Conservation (phyloP, 495 filamentous ascomycete species). For the Cladorrhinum samala region DNA sequence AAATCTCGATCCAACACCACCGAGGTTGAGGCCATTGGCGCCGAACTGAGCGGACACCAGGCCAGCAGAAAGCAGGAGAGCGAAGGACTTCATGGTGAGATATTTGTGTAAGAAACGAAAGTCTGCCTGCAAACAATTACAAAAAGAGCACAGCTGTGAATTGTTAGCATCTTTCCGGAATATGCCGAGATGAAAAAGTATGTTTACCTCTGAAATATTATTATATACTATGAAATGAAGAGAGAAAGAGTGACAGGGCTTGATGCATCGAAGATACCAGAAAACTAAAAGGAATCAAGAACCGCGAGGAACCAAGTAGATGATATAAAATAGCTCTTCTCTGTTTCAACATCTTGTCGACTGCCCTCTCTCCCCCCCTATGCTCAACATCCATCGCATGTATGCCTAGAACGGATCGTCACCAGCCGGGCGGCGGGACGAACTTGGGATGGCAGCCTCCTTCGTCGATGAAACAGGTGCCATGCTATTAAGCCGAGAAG, state of each 20-base stretch:
- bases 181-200: too few relatives aligned
- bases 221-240: too few relatives aligned
- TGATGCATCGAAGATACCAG: neutral
- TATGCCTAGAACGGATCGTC: neutral
- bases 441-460: neutral
- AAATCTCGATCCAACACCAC: neutral
- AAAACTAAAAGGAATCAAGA: neutral
- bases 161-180: too few relatives aligned
- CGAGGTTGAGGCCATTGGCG: constrained; percentile 2
- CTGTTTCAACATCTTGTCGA: too few relatives aligned
- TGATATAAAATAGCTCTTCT: neutral
- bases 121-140: constrained; percentile 5
- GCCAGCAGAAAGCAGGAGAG: constrained; percentile 23
- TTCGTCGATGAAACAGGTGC: neutral
- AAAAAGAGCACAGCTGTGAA: neutral
- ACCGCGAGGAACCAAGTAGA: neutral
- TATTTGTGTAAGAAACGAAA: neutral
- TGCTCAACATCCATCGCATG: too few relatives aligned
- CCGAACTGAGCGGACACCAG: constrained; percentile 24
- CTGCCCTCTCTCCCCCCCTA: too few relatives aligned
- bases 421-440: neutral
- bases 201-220: neutral
- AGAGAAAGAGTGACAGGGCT: too few relatives aligned
- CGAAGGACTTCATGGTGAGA: constrained; percentile 22
- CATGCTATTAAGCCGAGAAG: neutral